Base-by-base conservation (phyloP, 768 basidiomycete genomes). In the Phlebiopsis flavidoalba region DNA sequence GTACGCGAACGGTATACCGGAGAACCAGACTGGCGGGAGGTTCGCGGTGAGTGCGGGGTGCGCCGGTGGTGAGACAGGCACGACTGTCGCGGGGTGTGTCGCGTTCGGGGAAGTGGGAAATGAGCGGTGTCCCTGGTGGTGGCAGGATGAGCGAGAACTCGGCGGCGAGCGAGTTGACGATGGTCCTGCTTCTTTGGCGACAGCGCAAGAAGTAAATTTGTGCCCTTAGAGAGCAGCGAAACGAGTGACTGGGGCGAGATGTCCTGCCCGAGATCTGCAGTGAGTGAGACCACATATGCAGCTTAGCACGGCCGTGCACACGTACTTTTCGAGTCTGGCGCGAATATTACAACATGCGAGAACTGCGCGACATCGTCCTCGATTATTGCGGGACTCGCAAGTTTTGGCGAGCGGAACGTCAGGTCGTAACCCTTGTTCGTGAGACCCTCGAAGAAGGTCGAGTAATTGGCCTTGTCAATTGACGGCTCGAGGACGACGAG, bases 131-230 rank as follows among this genome's bases (percentile, higher is more conserved):
- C 1, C 87, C 87, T 1, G 93, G 89, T 5, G 93, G 92, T 17
- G 91, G 90, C 24, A 93, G 87, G 56, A 93, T 83, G 59, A 98
- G 80, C 40, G 90, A 91, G 79, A 98, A 98, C 77, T 99, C 97
- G 53, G 92, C 73, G 0, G 94, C 92, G 58, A 96, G 83, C 12
- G 89, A 83, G 12, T 85, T 80, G 10, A 95, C 76, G 46, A 90
- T 77, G 2, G 86, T 87, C n/a, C 74, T 89, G 83, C 75, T 83
- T 87, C 75, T 83, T 87, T 66, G 88, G 77, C 1, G 91, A 89
- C 61, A 96, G 82, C 2, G 88, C 84, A 65, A 97, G 75, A 64
- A 99, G 83, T 59, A 98, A 77, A 77, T 98, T 97, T 58, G 90
- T 86, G 62, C 84, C 79, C 62, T 81, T 80, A 26, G 84, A 77